Base-by-base conservation (phyloP, 495 filamentous ascomycete species). In the Bacidia gigantensis region DNA sequence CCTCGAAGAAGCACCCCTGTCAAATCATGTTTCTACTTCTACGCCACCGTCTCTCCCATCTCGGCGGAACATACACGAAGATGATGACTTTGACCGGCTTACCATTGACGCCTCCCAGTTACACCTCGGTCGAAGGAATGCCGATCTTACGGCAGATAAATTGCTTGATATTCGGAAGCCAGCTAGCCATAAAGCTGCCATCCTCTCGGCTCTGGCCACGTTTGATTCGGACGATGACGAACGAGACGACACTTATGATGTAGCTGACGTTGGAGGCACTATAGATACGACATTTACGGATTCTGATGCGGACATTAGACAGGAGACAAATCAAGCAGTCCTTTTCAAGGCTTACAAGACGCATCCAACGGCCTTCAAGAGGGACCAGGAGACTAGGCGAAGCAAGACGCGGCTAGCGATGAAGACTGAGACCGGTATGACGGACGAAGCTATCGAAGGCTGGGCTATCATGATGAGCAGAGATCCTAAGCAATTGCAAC, bases 181-280 rank as follows among this genome's bases (percentile, higher is more conserved):
- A 35, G 73, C 80, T 24, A 69, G 77, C 35, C 77, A 82, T 60
- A 96, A 95, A 69, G 83, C 87, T 3, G 83, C 88, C 26, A 96
- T 98, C 62, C 75, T 95, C 11, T 83, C 92, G 20, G 92, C 92
- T 0, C 80, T 98, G 11, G 85, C 87, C 11, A 78, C 86, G 3
- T 95, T 97, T 60, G 90, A 97, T 69, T 82, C 81, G 0, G 92
- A 95, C 58, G 90, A 96, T 61, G 92, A 98, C 67, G 92, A 98
- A 68, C 82, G 88, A 29, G 92, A 98, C 67, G 92, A 98, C 62
- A 97, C 92, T 1, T 98, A 98, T 66, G 92, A 98, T 59, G 75
- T 80, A 9, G 84, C 77, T 39, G 92, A 97, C 58, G 88, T 96
- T 3, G 92, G 92, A 50, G 87, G 89, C 11, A 85, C 86, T 2